phyloP scores from a whole-genome alignment of 2,329 filamentous ascomycete species.

The Penicillium sp. region DNA sequence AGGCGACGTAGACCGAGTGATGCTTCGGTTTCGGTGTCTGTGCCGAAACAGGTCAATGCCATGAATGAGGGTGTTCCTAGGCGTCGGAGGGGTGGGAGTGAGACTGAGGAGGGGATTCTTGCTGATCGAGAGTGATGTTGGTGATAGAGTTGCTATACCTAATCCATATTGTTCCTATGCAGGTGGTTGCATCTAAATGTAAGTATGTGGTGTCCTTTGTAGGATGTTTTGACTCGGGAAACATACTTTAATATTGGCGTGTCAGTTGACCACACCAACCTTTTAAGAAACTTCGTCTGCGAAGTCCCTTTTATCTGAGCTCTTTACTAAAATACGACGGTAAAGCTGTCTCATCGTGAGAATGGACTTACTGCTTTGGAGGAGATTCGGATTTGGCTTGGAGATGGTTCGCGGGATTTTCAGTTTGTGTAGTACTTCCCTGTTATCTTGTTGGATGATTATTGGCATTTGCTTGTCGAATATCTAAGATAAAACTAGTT shows the following conservation, averaged over 20 bases:
- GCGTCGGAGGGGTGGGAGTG: constrained; percentile 24
- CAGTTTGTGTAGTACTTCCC: no score
- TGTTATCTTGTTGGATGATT: no score
- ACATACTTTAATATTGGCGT: not conserved
- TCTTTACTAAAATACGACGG: no score
- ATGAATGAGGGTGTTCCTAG: constrained; percentile 32
- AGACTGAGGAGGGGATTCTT: constrained; percentile 18
- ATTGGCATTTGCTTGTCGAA: no score
- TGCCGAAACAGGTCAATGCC: constrained; percentile 15
- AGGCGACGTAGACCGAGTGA: constrained; percentile 47
- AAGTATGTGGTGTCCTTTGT: not conserved
- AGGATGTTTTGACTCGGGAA: not conserved
- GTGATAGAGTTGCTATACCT: not conserved
- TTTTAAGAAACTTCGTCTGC: not conserved
- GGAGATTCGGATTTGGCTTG: no score
- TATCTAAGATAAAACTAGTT: no score
- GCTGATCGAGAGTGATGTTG: constrained; percentile 12
- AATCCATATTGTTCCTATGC: not conserved
- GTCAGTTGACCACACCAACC: no score
- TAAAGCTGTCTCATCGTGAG: no score
- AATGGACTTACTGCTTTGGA: no score
- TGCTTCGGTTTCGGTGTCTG: constrained; percentile 11
- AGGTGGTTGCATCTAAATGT: not conserved
- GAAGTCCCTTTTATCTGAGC: not conserved
- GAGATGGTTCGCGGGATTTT: no score